Evolutionary conservation across 148 eudicot species (phyloP), one percentile per base, ranked within the genome.

Genomic region (Camellia sinensis): DNA sequence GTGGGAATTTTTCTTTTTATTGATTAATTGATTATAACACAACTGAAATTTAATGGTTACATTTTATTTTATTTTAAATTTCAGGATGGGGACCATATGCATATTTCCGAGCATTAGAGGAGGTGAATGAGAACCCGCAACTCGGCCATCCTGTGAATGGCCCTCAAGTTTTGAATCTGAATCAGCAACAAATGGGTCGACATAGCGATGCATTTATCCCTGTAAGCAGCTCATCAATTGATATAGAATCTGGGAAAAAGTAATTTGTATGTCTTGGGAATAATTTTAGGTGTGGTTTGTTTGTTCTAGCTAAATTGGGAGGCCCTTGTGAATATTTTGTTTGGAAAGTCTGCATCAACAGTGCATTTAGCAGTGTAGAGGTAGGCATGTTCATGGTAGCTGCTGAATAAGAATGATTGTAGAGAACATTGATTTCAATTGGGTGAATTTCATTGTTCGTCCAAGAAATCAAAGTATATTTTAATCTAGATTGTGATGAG

Each of bases 1-100:
- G 52, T 48, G 52, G 52, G 52, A 48, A 48, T 48, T 48, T 48
- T 7, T 63, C 19, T n/a, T n/a, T 5, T 63, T 37, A 22, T 37
- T 14, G 37, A 29, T 29, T 29, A 29, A 29, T 22, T 11, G 41
- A 37, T 4, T 29, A 40, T 37, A 15, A 40, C 12, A 13, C 18
- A 3, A 40, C 40, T 37, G 11, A 10, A 29, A 40, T 48, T 48
- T 48, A 48, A 48, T 48, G 52, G 52, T 48, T 48, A 48, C 6
- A 3, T 48, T 7, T 7, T 3, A 1, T 5, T 48, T 7, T 46
- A 46, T 46, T 67, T 67, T 37, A n/a, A 10, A 57, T 57, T 43
- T 59, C 63, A 87, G 89, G 87, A 19, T 87, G 82, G 79, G 82
- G 86, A 56, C 83, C 84, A 0, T 85, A 84, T 48, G 86, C 87